Conservation (phyloP, 441 rosid genomes). For the Syzygium syzygioides region DNA sequence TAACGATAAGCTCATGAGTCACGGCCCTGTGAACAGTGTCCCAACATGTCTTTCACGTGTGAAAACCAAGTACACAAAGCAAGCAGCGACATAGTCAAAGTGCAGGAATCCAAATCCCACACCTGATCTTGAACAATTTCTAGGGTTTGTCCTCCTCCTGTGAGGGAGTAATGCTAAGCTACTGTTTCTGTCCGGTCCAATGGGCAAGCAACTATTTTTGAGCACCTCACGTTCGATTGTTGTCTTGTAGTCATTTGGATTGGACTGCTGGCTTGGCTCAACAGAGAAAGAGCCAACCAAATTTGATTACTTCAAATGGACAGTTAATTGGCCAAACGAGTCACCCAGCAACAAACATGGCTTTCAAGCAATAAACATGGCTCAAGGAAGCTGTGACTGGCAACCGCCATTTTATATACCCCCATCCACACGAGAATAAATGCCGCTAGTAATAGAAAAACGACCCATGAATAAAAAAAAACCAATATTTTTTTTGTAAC, state of each 20-base stretch:
- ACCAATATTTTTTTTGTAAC: too few relatives aligned
- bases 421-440: not conserved
- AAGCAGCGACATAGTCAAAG: not conserved
- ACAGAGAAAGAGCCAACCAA: not conserved
- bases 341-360: not conserved
- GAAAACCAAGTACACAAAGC: not conserved
- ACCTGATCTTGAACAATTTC: not conserved
- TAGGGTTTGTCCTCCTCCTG: not conserved
- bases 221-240: not conserved
- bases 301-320: not conserved
- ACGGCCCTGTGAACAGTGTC: not conserved
- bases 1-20: not conserved
- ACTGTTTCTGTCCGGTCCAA: not conserved
- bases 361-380: not conserved
- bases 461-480: not conserved
- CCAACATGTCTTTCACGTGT: not conserved
- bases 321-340: not conserved
- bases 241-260: not conserved
- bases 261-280: not conserved
- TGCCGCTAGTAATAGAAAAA: not conserved
- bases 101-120: not conserved
- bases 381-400: not conserved
- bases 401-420: not conserved
- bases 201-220: not conserved
- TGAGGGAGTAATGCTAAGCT: not conserved